A percentile compares a stretch with the other conserved stretches of the same genome.
Evolutionary conservation across 176 grass and related monocot species (phyloP).

Genomic region (Carex littledalei): DNA sequence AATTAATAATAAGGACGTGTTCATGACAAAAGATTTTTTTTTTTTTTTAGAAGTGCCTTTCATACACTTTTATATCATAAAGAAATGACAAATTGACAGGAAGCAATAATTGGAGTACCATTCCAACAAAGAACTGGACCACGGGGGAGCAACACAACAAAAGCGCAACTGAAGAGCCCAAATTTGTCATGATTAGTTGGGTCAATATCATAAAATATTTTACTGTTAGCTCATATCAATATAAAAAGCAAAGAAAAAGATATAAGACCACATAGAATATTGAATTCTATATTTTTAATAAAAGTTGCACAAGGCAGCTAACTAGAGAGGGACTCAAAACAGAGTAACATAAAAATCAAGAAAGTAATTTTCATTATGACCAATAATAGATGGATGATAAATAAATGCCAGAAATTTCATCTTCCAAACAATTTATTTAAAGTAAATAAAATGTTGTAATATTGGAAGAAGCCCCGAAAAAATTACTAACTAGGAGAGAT

Average conservation of each 20-base stretch:
- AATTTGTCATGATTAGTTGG: conserved; percentile 4
- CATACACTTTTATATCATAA: not conserved
- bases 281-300: not conserved
- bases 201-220: not conserved
- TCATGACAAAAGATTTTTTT: too few relatives aligned
- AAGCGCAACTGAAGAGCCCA: not conserved
- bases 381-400: not conserved
- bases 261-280: not conserved
- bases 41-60: not conserved
- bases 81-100: not conserved
- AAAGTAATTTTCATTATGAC: not conserved
- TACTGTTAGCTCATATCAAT: not conserved
- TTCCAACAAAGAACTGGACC: conserved; percentile 15
- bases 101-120: conserved; percentile 8
- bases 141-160: not conserved
- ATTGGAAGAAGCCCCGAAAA: not conserved
- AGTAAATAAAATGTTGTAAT: not conserved
- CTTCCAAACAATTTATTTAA: not conserved
- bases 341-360: not conserved
- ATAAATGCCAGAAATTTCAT: not conserved
- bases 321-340: not conserved
- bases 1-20: not conserved
- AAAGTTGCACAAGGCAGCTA: not conserved
- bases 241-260: not conserved
- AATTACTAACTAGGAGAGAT: not conserved